Percentiles rank a stretch among this genome's conserved stretches.
phyloP scores from a whole-genome alignment of 2,329 filamentous ascomycete species.

The Ophiostoma piceae region DNA sequence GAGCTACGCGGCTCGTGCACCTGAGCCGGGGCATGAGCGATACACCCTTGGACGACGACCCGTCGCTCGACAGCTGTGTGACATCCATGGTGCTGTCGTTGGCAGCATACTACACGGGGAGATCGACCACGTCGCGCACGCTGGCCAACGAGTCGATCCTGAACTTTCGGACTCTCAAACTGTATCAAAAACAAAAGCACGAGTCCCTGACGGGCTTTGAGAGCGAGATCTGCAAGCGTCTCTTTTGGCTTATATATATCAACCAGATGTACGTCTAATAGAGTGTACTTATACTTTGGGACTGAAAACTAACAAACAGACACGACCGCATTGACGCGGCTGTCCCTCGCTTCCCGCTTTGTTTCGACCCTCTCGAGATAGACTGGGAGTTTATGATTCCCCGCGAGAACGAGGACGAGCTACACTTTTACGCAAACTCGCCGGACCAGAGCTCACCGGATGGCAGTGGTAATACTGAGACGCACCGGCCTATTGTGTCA shows the following conservation, averaged over 20 bases:
- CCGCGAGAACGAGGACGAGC: neutral
- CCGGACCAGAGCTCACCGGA: neutral
- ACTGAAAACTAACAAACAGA: neutral
- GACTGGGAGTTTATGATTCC: conserved; percentile 3
- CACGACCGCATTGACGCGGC: neutral
- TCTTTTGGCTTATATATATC: neutral
- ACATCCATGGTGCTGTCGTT: neutral
- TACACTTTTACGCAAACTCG: neutral
- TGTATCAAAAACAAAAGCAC: neutral
- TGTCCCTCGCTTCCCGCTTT: neutral
- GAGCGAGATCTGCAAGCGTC: neutral
- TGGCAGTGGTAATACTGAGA: neutral
- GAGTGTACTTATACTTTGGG: too few species aligned
- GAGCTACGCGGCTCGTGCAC: conserved; percentile 1
- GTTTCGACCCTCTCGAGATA: neutral
- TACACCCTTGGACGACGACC: neutral
- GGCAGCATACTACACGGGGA: neutral
- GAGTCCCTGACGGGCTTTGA: neutral
- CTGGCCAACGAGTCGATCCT: neutral
- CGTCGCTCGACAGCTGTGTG: neutral
- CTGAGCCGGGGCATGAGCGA: neutral
- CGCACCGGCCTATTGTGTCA: neutral
- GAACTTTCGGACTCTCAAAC: neutral
- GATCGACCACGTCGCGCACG: neutral
- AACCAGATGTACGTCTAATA: neutral